Percentiles rank a stretch among this genome's conserved stretches.
Evolutionary conservation across 2,329 filamentous ascomycete genomes (phyloP).

Genomic region (Thelonectria olida): DNA sequence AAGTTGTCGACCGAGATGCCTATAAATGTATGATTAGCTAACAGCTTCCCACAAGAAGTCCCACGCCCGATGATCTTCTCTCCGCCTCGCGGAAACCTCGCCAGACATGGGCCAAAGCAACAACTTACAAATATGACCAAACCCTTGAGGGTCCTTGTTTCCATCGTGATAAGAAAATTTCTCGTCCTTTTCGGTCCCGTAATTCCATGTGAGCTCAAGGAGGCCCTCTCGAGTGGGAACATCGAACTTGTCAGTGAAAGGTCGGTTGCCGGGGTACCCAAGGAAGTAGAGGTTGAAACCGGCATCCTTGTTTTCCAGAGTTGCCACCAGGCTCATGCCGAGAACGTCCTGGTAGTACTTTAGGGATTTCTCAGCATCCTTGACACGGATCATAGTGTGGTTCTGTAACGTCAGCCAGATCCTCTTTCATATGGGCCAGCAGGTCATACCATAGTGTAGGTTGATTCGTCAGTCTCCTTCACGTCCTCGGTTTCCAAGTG

Average conservation of each 20-base stretch:
- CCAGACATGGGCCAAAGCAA: not conserved
- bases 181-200: constrained; percentile 85
- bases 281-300: constrained; percentile 95
- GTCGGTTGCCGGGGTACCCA: constrained; percentile 73
- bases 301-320: constrained; percentile 72
- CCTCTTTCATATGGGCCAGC: not conserved
- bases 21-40: constrained; percentile 45
- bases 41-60: not conserved
- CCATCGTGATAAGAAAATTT: constrained; percentile 90
- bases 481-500: constrained; percentile 77
- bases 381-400: constrained; percentile 95
- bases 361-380: constrained; percentile 77
- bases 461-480: constrained; percentile 75
- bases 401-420: constrained; percentile 59
- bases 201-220: constrained; percentile 89
- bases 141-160: constrained; percentile 90
- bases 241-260: constrained; percentile 60
- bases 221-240: constrained; percentile 80
- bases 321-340: constrained; percentile 86
- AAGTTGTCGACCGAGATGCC: constrained; percentile 86
- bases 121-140: constrained; percentile 86
- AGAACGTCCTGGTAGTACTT: constrained; percentile 86
- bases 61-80: not conserved
- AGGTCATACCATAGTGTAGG: constrained; percentile 73
- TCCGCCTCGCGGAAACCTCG: too few relatives aligned